Evolutionary conservation across 2,329 filamentous ascomycete genomes (phyloP).

Genomic region (Cladosporium oxysporum): DNA sequence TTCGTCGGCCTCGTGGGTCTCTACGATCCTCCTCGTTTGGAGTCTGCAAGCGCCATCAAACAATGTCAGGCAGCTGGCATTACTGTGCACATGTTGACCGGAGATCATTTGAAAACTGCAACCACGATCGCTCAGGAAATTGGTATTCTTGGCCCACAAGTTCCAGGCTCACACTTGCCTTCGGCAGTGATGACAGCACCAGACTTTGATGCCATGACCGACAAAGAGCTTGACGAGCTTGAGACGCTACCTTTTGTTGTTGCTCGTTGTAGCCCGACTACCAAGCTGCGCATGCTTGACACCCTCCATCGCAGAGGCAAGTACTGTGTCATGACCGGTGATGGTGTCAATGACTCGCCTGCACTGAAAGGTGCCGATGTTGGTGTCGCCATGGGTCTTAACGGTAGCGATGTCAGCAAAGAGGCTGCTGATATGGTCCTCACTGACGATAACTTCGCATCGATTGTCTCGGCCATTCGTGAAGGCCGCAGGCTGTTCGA

Average conservation of each 20-base stretch:
- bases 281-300: slow-evolving; percentile 52
- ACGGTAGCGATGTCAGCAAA: slow-evolving; percentile 48
- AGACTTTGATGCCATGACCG: slow-evolving; percentile 47
- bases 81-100: slow-evolving; percentile 52
- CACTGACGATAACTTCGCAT: slow-evolving; percentile 49
- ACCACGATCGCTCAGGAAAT: slow-evolving; percentile 50
- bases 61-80: slow-evolving; percentile 51
- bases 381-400: slow-evolving; percentile 48
- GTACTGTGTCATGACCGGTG: slow-evolving; percentile 48
- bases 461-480: slow-evolving; percentile 48
- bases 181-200: slow-evolving; percentile 47
- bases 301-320: slow-evolving; percentile 45
- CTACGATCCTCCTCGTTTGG: slow-evolving; percentile 37
- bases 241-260: slow-evolving; percentile 46
- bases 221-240: slow-evolving; percentile 46
- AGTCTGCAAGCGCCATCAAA: slow-evolving; percentile 42
- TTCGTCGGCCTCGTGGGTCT: slow-evolving; percentile 38
- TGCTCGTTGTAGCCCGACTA: slow-evolving; percentile 49
- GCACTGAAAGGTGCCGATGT: slow-evolving; percentile 49
- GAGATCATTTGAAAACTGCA: slow-evolving; percentile 50
- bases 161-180: slow-evolving; percentile 27
- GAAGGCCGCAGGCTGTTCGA: slow-evolving; percentile 49
- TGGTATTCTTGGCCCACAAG: slow-evolving; percentile 41
- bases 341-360: slow-evolving; percentile 50
- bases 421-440: slow-evolving; percentile 49